phyloP scores from a whole-genome alignment of 306 rosid genomes.

The Heteromeles arbutifolia region DNA sequence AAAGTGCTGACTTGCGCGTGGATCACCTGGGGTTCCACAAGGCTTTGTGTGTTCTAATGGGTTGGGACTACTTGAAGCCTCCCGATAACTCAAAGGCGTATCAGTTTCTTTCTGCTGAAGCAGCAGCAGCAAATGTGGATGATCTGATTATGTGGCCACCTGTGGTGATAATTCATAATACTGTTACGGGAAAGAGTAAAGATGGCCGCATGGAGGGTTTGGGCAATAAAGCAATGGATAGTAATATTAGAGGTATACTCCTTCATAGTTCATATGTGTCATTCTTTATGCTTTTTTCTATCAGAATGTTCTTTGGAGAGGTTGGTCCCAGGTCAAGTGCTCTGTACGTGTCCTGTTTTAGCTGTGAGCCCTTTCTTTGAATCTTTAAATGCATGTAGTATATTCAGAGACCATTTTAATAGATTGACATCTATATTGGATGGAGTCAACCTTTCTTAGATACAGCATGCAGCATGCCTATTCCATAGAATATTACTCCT shows the following conservation, averaged over 20 bases:
- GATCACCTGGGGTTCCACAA: conserved; percentile 97
- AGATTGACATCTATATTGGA: not conserved
- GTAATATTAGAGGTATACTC: conserved; percentile 79
- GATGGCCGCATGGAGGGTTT: conserved; percentile 98
- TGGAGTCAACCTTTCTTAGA: conserved; percentile 1
- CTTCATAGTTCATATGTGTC: conserved; percentile 25
- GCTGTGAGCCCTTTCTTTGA: not conserved
- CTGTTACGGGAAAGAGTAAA: conserved; percentile 79
- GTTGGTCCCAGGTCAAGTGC: conserved; percentile 17
- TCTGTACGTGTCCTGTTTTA: conserved; percentile 14
- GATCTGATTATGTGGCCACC: conserved; percentile 99
- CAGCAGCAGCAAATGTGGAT: conserved; percentile 87
- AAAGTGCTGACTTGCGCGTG: conserved; percentile 61
- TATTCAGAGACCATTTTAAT: not conserved
- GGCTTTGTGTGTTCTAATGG: conserved; percentile 93
- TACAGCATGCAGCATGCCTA: not conserved
- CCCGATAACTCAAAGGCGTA: conserved; percentile 89
- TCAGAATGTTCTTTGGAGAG: conserved; percentile 19
- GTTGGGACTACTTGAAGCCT: conserved; percentile 80
- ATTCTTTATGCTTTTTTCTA: conserved; percentile 22
- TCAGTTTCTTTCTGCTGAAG: conserved; percentile 75
- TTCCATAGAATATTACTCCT: not conserved
- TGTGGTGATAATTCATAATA: conserved; percentile 88
- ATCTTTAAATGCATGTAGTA: not conserved
- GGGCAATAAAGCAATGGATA: conserved; percentile 99